phyloP scores from a whole-genome alignment of 371 early-diverging fungal species.

The Blastocladiella emersonii region DNA sequence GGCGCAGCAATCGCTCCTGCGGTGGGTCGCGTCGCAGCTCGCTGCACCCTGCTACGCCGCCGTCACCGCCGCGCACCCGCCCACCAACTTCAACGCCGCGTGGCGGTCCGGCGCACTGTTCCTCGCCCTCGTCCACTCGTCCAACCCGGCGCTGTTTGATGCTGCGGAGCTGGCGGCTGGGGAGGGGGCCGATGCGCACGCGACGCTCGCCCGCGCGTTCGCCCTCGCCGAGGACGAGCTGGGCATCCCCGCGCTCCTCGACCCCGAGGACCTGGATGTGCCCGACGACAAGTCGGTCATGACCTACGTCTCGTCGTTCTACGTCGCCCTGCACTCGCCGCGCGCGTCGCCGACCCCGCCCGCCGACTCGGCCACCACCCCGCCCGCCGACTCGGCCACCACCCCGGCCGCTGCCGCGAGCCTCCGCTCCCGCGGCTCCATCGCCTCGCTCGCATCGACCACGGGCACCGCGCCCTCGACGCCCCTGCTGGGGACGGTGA shows the following conservation, averaged over 20 bases:
- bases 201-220: slow-evolving; percentile 29
- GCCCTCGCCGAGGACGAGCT: slow-evolving; percentile 29
- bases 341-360: too few relatives aligned
- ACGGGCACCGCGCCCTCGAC: not conserved
- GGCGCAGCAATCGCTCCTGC: slow-evolving; percentile 31
- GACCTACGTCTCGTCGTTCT: slow-evolving; percentile 41
- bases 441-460: not conserved
- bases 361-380: too few relatives aligned
- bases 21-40: slow-evolving; percentile 44
- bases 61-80: slow-evolving; percentile 22
- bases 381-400: too few relatives aligned
- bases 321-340: not conserved
- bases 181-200: too few relatives aligned
- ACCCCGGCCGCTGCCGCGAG: too few relatives aligned
- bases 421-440: too few relatives aligned
- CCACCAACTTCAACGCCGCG: slow-evolving; percentile 41
- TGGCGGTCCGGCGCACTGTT: slow-evolving; percentile 54
- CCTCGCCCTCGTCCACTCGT: slow-evolving; percentile 46
- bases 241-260: slow-evolving; percentile 32
- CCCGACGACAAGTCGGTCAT: slow-evolving; percentile 46
- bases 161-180: slow-evolving; percentile 21
- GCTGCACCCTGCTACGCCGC: slow-evolving; percentile 15
- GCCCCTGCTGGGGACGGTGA: not conserved
- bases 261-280: slow-evolving; percentile 26
- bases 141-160: slow-evolving; percentile 37